These are phyloP conservation scores for Podila horticola DNA, from an alignment of 192 early-diverging fungal species.

Conservation along the genomic window DNA sequence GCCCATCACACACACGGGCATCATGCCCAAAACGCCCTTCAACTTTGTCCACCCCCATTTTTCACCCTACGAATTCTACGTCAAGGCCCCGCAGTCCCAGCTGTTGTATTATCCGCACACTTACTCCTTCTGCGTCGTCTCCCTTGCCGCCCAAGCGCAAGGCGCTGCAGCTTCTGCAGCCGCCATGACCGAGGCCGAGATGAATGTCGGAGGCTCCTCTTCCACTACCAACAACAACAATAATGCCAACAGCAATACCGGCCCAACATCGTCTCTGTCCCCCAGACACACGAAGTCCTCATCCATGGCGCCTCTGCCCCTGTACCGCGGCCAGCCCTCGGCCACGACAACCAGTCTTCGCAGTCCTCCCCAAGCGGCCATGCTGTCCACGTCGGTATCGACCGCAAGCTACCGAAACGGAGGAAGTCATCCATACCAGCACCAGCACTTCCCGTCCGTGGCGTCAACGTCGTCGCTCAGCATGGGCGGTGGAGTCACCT, in stretches of 20 bases:
- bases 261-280: background rate
- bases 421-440: conserved; percentile 6
- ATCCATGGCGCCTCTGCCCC: background rate
- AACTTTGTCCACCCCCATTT: conserved; percentile 56
- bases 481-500: background rate
- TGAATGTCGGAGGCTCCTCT: background rate
- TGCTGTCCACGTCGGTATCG: background rate
- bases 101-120: conserved; percentile 56
- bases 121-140: conserved; percentile 54
- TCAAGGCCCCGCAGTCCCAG: conserved; percentile 60
- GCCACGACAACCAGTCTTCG: background rate
- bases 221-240: background rate
- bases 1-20: conserved; percentile 41
- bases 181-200: conserved; percentile 17
- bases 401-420: background rate
- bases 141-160: conserved; percentile 33
- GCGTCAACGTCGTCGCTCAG: conserved; percentile 25
- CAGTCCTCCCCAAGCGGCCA: no score
- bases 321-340: background rate
- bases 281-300: background rate
- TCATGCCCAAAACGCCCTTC: conserved; percentile 40
- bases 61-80: conserved; percentile 57
- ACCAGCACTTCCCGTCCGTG: conserved; percentile 13
- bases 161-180: conserved; percentile 19
- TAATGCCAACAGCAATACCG: background rate